Evolutionary conservation across 23 red algal genomes (phyloP), one percentile per base, ranked within the genome.

Genomic region (Agarophyton chilense): DNA sequence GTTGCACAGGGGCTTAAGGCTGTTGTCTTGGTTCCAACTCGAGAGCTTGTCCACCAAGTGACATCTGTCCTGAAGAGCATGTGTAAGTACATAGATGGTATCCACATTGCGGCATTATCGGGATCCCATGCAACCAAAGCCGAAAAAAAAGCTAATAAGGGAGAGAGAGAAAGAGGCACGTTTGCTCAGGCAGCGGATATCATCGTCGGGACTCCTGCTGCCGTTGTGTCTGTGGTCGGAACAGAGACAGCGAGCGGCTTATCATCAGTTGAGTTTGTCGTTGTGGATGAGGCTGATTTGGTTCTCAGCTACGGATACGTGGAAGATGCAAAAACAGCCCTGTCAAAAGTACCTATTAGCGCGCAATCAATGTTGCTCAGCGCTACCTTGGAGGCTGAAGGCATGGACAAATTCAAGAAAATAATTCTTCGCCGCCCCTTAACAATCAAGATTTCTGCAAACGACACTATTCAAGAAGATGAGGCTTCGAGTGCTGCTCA

Each of bases 281-380:
- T 99, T 13, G 93, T 99, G n/a, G 97, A 99, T 72, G 97, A 99
- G 73, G 97, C 97, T 32, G 97, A 99, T 61, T 63, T 99, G 70
- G 91, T 99, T 57, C 92, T 99, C 55, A 89, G 87, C 32, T 99
- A 93, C 40, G 95, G 95, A 29, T 94, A 89, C 68, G 91, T 78
- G 18, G 41, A 81, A 9, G 90, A 95, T 51, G 85, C 87, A 25
- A 50, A 60, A 22, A 44, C 79, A 36, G 88, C 83, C 47, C 76
- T 99, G 10, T 58, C 81, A 25, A 60, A 49, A 52, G 53, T 99
- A 12, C 97, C 97, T 34, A 34, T 50, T 4, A 78, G 50, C 51
- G 90, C 94, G 10, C 97, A 99, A 64, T 77, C 92, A 9, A 94
- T 99, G 82, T 78, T 99, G 45, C 82, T 99, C 28, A 96, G 93